Conservation (phyloP, 2,329 filamentous ascomycete species). For the Ceratocystis cacaofunesta region DNA sequence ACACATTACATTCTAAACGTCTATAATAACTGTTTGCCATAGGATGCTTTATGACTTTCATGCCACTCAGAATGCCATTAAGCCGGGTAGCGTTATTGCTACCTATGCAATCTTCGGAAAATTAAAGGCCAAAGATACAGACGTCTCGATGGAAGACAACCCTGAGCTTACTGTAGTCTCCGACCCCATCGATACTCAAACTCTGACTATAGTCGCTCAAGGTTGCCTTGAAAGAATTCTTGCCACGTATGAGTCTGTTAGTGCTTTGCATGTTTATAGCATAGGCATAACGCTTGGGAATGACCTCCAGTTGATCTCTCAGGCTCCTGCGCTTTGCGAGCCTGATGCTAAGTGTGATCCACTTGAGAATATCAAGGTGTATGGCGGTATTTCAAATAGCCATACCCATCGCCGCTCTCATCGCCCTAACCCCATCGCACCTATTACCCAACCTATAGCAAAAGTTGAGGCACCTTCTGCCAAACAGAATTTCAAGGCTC, state of each 20-base stretch:
- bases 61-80: constrained; percentile 58
- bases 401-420: constrained; percentile 5
- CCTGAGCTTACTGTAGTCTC: constrained; percentile 27
- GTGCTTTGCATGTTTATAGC: constrained; percentile 77
- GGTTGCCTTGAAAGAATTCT: constrained; percentile 57
- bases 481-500: not conserved
- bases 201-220: constrained; percentile 54
- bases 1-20: not conserved
- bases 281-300: constrained; percentile 54
- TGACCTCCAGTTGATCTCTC: constrained; percentile 15
- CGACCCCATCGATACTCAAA: constrained; percentile 39
- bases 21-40: not conserved
- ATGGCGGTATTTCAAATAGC: constrained; percentile 8
- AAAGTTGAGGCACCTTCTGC: not conserved
- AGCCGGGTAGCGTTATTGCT: constrained; percentile 62
- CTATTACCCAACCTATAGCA: not conserved
- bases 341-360: not conserved
- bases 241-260: constrained; percentile 54
- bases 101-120: constrained; percentile 79
- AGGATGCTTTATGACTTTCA: constrained; percentile 86
- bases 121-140: constrained; percentile 42
- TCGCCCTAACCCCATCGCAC: not conserved
- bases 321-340: constrained; percentile 1
- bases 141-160: constrained; percentile 46
- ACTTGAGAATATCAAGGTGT: constrained; percentile 8